A percentile compares a stretch with the other conserved stretches of the same genome.
phyloP scores from a whole-genome alignment of 768 basidiomycete species.

The Leccinum arenicola region DNA sequence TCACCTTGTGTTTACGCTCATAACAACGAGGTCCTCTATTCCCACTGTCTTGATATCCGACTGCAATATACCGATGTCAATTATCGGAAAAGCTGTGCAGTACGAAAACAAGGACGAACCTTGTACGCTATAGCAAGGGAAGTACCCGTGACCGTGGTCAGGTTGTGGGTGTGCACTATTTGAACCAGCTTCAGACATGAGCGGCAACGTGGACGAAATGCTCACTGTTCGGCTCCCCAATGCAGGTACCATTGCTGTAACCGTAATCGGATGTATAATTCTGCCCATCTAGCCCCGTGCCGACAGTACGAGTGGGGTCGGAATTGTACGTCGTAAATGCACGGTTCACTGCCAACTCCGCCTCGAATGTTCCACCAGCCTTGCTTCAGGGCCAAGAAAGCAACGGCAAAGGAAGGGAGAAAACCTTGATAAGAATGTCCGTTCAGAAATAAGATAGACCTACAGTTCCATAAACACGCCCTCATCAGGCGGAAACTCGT shows the following conservation, averaged over 20 bases:
- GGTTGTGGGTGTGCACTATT: slow-evolving; percentile 16
- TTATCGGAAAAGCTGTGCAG: background rate
- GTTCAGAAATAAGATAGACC: background rate
- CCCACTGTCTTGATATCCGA: background rate
- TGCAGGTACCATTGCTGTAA: background rate
- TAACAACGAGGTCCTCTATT: background rate
- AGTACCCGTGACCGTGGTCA: slow-evolving; percentile 8
- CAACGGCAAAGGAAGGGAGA: background rate
- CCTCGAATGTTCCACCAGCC: background rate
- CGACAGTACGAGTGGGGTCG: background rate
- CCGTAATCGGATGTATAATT: slow-evolving; percentile 3
- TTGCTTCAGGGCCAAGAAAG: background rate
- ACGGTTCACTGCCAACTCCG: slow-evolving; percentile 9
- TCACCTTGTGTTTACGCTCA: background rate
- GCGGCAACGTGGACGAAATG: background rate
- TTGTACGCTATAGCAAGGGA: slow-evolving; percentile 10
- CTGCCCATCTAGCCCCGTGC: slow-evolving; percentile 3
- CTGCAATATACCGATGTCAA: background rate
- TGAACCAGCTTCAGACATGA: background rate
- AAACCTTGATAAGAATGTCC: background rate
- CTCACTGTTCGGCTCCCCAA: slow-evolving; percentile 15
- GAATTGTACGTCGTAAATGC: background rate
- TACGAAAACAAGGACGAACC: slow-evolving; percentile 4
- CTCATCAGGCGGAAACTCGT: background rate
- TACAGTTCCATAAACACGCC: slow-evolving; percentile 10